Base-by-base conservation (phyloP, 2,329 filamentous ascomycete genomes). In the Epichloe typhina region DNA sequence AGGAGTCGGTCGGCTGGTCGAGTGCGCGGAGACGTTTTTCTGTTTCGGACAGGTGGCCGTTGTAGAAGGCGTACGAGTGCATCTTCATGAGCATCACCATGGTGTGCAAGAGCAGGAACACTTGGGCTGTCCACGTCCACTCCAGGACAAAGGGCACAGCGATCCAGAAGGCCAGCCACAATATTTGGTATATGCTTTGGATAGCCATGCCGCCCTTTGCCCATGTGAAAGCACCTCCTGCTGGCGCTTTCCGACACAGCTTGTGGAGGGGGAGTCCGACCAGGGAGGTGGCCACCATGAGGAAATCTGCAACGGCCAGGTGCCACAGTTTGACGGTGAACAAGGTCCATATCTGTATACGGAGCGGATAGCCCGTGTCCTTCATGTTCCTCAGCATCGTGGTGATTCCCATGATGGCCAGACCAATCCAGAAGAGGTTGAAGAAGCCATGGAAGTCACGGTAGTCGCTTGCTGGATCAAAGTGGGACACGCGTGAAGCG, bases 41-140 rank as follows among this genome's bases (percentile, higher is more conserved):
- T 0, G 88, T 94, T 65, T 93, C 88, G 58, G 85, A 87, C 15
- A 98, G 74, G 66, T 98, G 93, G 11, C 93, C 93, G 61, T 96
- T 97, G 72, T 98, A 98, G 67, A 97, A 98, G 23, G 88, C 86
- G 63, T 95, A 98, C 5, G 90, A 96, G 66, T 98, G 93, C 82
- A 97, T 93, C 74, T 98, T 98, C 93, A 98, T 98, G 47, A 96
- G 81, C 19, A 98, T 75, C 7, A 88, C 84, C 68, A 98, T 81
- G 42, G 89, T 84, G 67, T 98, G 93, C 36, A 98, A 74, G 11
- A 90, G 84, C 59, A 98, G 79, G 66, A 94, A 98, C 39, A 98
- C 93, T 63, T 97, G 93, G 3, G 91, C 84, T 0, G 93, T 98
- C 93, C 93, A 98, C 3, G 89, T 87, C 93, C 93, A 98, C 48